phyloP scores from a whole-genome alignment of 257 asterid species.

The Cordia subcordata region DNA sequence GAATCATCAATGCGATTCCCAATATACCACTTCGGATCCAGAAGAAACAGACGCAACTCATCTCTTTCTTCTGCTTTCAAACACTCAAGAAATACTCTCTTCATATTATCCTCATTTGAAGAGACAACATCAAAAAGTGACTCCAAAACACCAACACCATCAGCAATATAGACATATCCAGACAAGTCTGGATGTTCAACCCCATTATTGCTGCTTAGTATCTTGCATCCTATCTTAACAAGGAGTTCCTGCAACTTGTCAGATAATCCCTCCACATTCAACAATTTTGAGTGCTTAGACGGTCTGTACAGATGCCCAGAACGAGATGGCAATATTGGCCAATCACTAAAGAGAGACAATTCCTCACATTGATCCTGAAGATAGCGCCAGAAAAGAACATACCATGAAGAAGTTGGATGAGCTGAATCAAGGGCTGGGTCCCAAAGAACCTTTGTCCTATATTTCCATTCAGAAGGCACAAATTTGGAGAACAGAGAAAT shows the following conservation, averaged over 20 bases:
- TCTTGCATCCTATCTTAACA: constrained; percentile 76
- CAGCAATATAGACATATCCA: constrained; percentile 59
- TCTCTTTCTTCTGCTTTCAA: constrained; percentile 79
- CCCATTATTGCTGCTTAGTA: constrained; percentile 52
- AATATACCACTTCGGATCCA: constrained; percentile 79
- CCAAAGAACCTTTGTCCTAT: constrained; percentile 60
- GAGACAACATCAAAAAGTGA: constrained; percentile 62
- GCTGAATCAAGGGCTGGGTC: constrained; percentile 50
- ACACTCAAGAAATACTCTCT: constrained; percentile 50
- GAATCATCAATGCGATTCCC: constrained; percentile 67
- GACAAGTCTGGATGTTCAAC: constrained; percentile 65
- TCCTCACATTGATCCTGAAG: constrained; percentile 56
- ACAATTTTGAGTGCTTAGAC: constrained; percentile 51
- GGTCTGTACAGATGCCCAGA: constrained; percentile 75
- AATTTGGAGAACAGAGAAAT: constrained; percentile 52
- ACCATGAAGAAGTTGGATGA: constrained; percentile 74
- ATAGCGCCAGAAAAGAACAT: constrained; percentile 79
- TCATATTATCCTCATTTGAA: constrained; percentile 50
- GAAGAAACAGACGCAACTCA: constrained; percentile 71
- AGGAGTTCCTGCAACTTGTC: constrained; percentile 61
- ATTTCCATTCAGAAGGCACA: constrained; percentile 81
- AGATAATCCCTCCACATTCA: constrained; percentile 54
- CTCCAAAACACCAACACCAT: constrained; percentile 70
- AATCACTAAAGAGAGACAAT: constrained; percentile 69
- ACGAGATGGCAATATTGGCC: constrained; percentile 89